Evolutionary conservation across 768 basidiomycete genomes (phyloP), one percentile per base, ranked within the genome.

Genomic region (Lactarius psammicola): DNA sequence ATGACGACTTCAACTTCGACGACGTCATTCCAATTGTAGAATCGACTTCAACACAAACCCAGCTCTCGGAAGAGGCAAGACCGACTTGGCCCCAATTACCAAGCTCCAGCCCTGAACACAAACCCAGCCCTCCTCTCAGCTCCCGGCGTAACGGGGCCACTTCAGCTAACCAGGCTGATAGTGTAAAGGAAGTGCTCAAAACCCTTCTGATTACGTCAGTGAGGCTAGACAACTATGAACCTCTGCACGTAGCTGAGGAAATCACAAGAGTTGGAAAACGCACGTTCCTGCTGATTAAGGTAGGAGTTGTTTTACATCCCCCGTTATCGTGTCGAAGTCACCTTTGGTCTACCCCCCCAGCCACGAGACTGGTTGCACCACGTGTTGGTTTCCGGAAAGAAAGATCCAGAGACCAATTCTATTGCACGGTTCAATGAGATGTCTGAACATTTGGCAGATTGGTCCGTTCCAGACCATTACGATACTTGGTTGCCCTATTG

Each of bases 321-420:
- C 53, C 57, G 28, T 64, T 44, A 60, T 58, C 51, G 36, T 46
- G n/a, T 20, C 65, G 56, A n/a, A 59, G 30, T 69, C 68, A 72
- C 49, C 56, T 59, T 60, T 56, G 28, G 23, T 36, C 33, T 36
- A 54, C n/a, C 30, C 59, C 8, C 36, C 30, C 68, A 95, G 93
- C 92, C 94, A 30, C 85, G 94, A 60, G 88, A 96, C 73, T 93
- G 94, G 87, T 81, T 96, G 23, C 82, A 87, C 59, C 92, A 90
- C 75, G 90, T 86, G 36, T 87, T 89, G 73, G 84, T 81, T 66
- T 85, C 84, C 15, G 86, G 85, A 53, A 85, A 84, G 71, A 90
- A 87, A 73, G 82, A 86, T 61, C 79, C 82, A 18, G 82, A 85
- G 67, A 80, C 76, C 17, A 89, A 92, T 69, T 82, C 90, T 2